Percentiles rank a stretch among this genome's conserved stretches.
These are phyloP conservation scores for Trametes coccinea DNA, from an alignment of 768 basidiomycete species.

Conservation along the genomic window DNA sequence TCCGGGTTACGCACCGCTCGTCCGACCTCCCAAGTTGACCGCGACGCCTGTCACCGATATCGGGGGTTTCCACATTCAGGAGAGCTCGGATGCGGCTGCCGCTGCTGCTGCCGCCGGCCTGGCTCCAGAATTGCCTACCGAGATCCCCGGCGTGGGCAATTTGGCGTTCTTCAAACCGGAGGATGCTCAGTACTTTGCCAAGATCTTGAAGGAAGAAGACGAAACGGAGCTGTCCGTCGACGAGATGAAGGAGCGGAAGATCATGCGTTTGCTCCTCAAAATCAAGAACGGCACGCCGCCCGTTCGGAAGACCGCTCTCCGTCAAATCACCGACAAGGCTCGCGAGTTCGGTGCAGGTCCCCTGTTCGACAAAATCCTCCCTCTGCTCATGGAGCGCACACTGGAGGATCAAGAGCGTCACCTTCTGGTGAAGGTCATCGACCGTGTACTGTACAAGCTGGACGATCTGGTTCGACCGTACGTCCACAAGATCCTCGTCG, in stretches of 20 bases:
- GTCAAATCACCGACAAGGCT: constrained; percentile 99
- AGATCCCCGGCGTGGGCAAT: constrained; percentile 96
- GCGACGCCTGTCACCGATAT: constrained; percentile 52
- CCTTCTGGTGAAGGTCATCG: constrained; percentile 97
- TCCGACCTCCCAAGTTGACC: constrained; percentile 54
- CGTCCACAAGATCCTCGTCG: constrained; percentile 99
- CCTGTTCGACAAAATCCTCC: constrained; percentile 97
- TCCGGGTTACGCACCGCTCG: constrained; percentile 84
- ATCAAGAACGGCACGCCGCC: constrained; percentile 99
- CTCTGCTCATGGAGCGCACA: constrained; percentile 96
- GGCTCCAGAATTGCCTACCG: constrained; percentile 90
- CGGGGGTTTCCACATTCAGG: constrained; percentile 95
- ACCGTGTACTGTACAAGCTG: constrained; percentile 97
- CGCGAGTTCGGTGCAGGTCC: constrained; percentile 98
- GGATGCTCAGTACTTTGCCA: constrained; percentile 97
- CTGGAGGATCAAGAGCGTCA: constrained; percentile 99
- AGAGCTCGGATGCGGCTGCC: constrained; percentile 88
- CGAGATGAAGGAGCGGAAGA: constrained; percentile 99
- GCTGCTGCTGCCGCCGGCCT: constrained; percentile 89
- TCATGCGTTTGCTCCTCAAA: constrained; percentile 95
- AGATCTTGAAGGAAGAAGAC: constrained; percentile 93
- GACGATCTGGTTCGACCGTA: constrained; percentile 99
- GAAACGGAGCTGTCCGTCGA: constrained; percentile 91
- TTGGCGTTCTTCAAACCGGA: constrained; percentile 98
- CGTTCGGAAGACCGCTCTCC: constrained; percentile 94